phyloP scores from a whole-genome alignment of 2,329 filamentous ascomycete genomes.

The Cladosporium sp. region DNA sequence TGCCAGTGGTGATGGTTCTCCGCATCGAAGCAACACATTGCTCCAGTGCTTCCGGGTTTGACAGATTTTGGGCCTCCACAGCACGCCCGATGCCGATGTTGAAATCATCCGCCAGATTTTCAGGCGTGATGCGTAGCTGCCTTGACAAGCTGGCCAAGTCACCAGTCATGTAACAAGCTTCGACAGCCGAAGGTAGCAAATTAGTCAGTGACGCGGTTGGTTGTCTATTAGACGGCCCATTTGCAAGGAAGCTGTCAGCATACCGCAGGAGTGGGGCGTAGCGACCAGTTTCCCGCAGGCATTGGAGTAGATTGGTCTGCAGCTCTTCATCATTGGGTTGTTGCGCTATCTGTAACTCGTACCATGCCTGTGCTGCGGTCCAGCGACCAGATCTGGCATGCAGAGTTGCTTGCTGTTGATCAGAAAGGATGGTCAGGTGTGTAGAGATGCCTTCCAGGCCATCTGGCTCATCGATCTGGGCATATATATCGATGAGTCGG shows the following conservation, averaged over 20 bases:
- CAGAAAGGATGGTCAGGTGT: constrained; percentile 78
- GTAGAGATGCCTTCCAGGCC: constrained; percentile 92
- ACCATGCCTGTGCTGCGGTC: constrained; percentile 96
- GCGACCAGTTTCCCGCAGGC: constrained; percentile 91
- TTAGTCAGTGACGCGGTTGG: constrained; percentile 37
- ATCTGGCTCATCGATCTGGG: constrained; percentile 95
- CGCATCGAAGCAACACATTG: constrained; percentile 61
- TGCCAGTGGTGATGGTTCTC: constrained; percentile 64
- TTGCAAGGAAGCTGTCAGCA: constrained; percentile 66
- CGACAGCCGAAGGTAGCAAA: constrained; percentile 67
- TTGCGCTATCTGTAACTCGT: constrained; percentile 81
- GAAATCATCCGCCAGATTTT: constrained; percentile 58
- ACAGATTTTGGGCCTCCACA: constrained; percentile 56
- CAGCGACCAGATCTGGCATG: constrained; percentile 90
- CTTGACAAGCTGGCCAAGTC: constrained; percentile 73
- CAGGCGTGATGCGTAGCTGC: constrained; percentile 40
- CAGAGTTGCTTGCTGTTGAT: constrained; percentile 88
- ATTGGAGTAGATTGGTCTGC: constrained; percentile 79
- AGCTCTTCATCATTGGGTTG: constrained; percentile 71
- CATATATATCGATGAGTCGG: constrained; percentile 86
- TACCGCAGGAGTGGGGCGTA: constrained; percentile 72
- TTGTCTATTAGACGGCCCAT: constrained; percentile 34
- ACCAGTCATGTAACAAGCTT: constrained; percentile 86
- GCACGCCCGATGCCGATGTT: constrained; percentile 74
- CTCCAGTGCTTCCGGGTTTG: constrained; percentile 51